Conservation (phyloP, 2,329 filamentous ascomycete species). For the Calonectria pteridis region DNA sequence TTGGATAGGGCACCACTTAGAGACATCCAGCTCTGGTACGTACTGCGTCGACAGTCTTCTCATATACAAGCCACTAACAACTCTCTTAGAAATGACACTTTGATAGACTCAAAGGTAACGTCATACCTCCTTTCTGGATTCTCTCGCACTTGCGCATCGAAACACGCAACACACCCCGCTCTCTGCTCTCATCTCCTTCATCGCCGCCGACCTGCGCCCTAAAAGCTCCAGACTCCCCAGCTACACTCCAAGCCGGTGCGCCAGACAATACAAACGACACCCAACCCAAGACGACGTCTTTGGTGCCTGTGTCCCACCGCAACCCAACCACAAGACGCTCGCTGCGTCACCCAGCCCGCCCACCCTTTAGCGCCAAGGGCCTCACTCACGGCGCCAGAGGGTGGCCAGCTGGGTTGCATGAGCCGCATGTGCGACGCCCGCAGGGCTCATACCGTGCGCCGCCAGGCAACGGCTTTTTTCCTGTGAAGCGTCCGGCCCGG, state of each 20-base stretch:
- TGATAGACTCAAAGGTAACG: slow-evolving; percentile 7
- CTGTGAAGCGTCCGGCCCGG: background rate
- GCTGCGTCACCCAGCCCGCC: background rate
- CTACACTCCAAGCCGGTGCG: background rate
- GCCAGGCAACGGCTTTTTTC: background rate
- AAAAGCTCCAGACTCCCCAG: background rate
- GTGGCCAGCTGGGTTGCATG: background rate
- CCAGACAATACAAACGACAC: background rate
- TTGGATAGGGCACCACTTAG: background rate
- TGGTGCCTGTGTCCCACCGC: background rate
- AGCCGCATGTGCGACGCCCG: background rate
- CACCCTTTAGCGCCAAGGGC: background rate
- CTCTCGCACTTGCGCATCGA: background rate
- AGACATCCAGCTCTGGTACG: background rate
- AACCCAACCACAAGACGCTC: background rate
- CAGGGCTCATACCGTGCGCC: background rate
- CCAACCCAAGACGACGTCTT: background rate
- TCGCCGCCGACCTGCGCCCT: background rate
- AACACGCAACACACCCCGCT: background rate
- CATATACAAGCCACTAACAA: background rate
- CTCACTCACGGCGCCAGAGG: background rate
- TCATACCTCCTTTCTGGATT: background rate
- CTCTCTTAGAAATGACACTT: background rate
- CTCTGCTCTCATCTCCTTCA: background rate
- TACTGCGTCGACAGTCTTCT: no score